A percentile compares a stretch with the other conserved stretches of the same genome.
Conservation (phyloP, 352 stramenopile species). For the Pythium monospermum region DNA sequence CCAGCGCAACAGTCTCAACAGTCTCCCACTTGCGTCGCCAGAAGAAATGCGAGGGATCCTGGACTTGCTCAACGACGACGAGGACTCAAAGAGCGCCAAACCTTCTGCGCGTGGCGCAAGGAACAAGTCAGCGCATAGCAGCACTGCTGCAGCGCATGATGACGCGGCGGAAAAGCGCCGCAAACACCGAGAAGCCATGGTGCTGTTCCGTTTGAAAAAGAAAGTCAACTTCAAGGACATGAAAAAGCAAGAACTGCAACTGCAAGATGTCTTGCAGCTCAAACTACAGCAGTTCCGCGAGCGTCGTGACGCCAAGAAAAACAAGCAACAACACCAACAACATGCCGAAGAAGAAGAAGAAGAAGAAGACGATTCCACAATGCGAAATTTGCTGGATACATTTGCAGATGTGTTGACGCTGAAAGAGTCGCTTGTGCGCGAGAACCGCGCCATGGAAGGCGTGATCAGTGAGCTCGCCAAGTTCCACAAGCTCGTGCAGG, state of each 20-base stretch:
- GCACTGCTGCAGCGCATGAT: neutral
- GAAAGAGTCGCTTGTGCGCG: conserved; percentile 21
- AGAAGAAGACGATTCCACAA: neutral
- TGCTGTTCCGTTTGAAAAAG: conserved; percentile 21
- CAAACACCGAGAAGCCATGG: conserved; percentile 25
- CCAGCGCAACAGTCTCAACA: too few species aligned
- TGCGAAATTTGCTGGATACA: conserved; percentile 11
- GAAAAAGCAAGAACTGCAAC: conserved; percentile 18
- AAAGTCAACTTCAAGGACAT: conserved; percentile 21
- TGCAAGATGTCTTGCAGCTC: conserved; percentile 18
- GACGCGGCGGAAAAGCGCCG: conserved; percentile 19
- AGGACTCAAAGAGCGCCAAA: neutral
- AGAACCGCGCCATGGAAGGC: conserved; percentile 24
- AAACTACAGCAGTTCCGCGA: conserved; percentile 11
- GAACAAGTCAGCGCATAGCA: too few species aligned
- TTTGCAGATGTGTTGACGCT: conserved; percentile 19
- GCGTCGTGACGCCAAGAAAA: conserved; percentile 1
- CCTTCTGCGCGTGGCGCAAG: too few species aligned
- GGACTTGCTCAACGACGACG: conserved; percentile 5
- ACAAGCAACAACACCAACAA: neutral
- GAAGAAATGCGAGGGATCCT: conserved; percentile 21
- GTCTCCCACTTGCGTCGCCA: neutral
- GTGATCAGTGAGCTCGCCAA: conserved; percentile 19
- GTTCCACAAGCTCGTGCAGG: conserved; percentile 22
- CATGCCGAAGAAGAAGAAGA: neutral